These are phyloP conservation scores for Reutealis trisperma DNA, from an alignment of 345 rosid species.

Conservation along the genomic window DNA sequence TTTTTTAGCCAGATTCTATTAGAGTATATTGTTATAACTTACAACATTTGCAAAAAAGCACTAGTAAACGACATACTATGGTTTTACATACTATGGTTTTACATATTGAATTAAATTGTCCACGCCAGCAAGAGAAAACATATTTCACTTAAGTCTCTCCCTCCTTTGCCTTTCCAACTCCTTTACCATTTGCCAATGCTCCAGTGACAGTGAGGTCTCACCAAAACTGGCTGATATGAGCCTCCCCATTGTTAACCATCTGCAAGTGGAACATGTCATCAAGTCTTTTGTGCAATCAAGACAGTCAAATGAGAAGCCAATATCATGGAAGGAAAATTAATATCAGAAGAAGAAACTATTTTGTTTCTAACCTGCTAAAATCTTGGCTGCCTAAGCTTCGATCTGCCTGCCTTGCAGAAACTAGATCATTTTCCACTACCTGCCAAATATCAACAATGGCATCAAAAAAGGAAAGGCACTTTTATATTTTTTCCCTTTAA, in stretches of 20 bases:
- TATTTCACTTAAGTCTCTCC: conserved; percentile 58
- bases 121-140: neutral
- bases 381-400: conserved; percentile 74
- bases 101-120: too few species aligned
- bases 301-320: neutral
- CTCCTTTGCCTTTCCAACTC: conserved; percentile 79
- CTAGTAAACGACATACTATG: too few species aligned
- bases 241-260: conserved; percentile 89
- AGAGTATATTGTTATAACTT: too few species aligned
- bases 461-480: neutral
- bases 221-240: conserved; percentile 76
- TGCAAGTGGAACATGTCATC: conserved; percentile 19
- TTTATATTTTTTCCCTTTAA: neutral
- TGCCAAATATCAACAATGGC: conserved; percentile 19
- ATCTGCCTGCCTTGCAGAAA: conserved; percentile 74
- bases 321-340: neutral
- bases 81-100: too few species aligned
- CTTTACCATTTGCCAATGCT: conserved; percentile 89
- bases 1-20: too few species aligned
- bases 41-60: too few species aligned
- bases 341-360: neutral
- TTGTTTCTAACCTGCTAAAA: conserved; percentile 63
- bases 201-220: conserved; percentile 56
- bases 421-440: conserved; percentile 84
- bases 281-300: neutral